Percentiles rank a stretch among this genome's conserved stretches.
phyloP scores from a whole-genome alignment of 2,329 filamentous ascomycete species.

The Simplicillium aogashimaense region DNA sequence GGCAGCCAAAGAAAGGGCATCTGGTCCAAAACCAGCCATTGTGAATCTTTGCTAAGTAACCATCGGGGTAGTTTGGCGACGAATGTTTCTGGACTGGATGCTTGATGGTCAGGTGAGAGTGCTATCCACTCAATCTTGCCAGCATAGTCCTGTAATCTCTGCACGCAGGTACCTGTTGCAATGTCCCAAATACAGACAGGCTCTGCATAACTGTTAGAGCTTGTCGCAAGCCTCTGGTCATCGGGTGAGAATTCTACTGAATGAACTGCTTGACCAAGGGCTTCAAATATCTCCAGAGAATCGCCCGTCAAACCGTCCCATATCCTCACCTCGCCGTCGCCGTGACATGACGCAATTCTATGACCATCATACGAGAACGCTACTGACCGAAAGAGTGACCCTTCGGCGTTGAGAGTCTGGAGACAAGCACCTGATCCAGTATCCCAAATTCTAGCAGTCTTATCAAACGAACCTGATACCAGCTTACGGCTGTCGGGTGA shows the following conservation, averaged over 20 bases:
- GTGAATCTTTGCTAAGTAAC: neutral
- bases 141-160: neutral
- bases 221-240: no score
- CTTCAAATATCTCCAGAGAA: neutral
- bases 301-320: neutral
- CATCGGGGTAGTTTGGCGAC: neutral
- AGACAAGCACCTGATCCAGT: no score
- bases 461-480: no score
- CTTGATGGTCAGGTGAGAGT: no score
- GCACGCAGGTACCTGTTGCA: neutral
- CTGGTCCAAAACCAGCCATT: neutral
- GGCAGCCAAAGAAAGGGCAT: neutral
- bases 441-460: no score
- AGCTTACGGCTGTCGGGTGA: no score
- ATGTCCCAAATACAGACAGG: neutral
- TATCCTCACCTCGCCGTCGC: neutral
- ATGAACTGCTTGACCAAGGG: neutral
- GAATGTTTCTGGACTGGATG: neutral
- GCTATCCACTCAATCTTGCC: neutral
- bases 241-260: no score
- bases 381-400: neutral
- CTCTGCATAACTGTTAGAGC: no score
- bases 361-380: neutral
- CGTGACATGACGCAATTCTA: neutral
- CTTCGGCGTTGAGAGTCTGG: no score